Percentiles rank a stretch among this genome's conserved stretches.
phyloP scores from a whole-genome alignment of 2,329 filamentous ascomycete genomes.

The Aquanectria penicillioides region DNA sequence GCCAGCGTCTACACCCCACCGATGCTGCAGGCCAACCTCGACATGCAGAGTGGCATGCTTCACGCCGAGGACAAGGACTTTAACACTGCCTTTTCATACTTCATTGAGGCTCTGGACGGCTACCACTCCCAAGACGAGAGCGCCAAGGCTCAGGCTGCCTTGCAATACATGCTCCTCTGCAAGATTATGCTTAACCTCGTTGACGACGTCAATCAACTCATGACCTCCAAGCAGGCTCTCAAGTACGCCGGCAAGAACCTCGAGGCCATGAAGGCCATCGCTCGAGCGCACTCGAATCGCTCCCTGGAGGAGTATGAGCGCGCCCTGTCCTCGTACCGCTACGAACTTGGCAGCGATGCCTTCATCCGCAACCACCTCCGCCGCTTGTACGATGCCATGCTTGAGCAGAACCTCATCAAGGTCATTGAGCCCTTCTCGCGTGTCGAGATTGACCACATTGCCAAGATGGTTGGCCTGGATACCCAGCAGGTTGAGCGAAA shows the following conservation, averaged over 20 bases:
- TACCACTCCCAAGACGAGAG: constrained; percentile 94
- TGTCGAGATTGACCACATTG: constrained; percentile 96
- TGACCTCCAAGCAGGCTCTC: constrained; percentile 95
- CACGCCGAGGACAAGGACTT: constrained; percentile 99
- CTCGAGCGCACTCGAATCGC: constrained; percentile 92
- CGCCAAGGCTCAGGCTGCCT: constrained; percentile 89
- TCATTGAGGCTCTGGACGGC: constrained; percentile 97
- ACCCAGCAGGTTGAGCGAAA: constrained; percentile 98
- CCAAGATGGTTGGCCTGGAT: constrained; percentile 96
- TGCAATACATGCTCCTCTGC: constrained; percentile 99
- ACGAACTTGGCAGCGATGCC: constrained; percentile 91
- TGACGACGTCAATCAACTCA: constrained; percentile 94
- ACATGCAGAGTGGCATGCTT: constrained; percentile 99
- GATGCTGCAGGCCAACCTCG: constrained; percentile 91
- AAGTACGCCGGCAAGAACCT: constrained; percentile 96
- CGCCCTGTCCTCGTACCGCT: constrained; percentile 88
- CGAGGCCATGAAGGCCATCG: constrained; percentile 99
- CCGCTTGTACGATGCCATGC: constrained; percentile 95
- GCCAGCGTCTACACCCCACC: constrained; percentile 98
- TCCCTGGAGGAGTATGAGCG: constrained; percentile 97
- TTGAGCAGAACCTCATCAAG: constrained; percentile 99
- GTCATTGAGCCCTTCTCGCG: constrained; percentile 98
- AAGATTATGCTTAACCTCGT: constrained; percentile 99
- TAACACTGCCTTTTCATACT: constrained; percentile 98
- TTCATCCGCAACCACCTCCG: constrained; percentile 98